Evolutionary conservation across 257 asterid genomes (phyloP), one percentile per base, ranked within the genome.

Genomic region (Schizonepeta tenuifolia): DNA sequence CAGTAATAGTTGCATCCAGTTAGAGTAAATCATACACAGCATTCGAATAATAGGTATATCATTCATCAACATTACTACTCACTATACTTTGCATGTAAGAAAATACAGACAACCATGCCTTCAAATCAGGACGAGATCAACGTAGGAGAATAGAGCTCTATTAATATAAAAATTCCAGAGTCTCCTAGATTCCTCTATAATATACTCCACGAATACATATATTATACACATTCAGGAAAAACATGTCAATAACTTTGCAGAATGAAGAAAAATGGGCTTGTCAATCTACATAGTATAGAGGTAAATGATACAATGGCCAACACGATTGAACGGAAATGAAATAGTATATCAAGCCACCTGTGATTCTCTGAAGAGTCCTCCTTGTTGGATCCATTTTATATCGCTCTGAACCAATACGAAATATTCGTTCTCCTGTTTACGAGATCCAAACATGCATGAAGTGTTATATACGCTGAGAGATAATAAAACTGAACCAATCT

Each of bases 321-420:
- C 46, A 67, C 7, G 41, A 74, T 43, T 65, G 41, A 65, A 36
- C 1, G 24, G 65, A 70, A 77, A 58, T 13, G 6, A 56, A 74
- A 44, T 24, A 70, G 57, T 43, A 69, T 72, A 77, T 24, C 40
- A 72, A 54, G 80, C 82, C 79, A 90, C 96, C 92, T 87, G 93
- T 78, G 73, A 95, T 90, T 77, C 98, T 86, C 69, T 83, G 93
- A 72, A 92, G 90, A 3, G 95, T 88, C 80, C 88, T 91, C 84
- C 95, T 83, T 18, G 95, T 80, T 43, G 92, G 82, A 67, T 95
- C 99, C 98, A 95, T 91, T 84, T 75, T 92, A 87, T 95, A 92
- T 65, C 96, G 87, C 83, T 92, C 97, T 38, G 92, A 87, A 77
- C 99, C 98, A 86, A 92, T 75, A 62, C 96, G 93, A 80, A 89